phyloP scores from a whole-genome alignment of 2,329 filamentous ascomycete species.

The Rugonectria rugulosa region DNA sequence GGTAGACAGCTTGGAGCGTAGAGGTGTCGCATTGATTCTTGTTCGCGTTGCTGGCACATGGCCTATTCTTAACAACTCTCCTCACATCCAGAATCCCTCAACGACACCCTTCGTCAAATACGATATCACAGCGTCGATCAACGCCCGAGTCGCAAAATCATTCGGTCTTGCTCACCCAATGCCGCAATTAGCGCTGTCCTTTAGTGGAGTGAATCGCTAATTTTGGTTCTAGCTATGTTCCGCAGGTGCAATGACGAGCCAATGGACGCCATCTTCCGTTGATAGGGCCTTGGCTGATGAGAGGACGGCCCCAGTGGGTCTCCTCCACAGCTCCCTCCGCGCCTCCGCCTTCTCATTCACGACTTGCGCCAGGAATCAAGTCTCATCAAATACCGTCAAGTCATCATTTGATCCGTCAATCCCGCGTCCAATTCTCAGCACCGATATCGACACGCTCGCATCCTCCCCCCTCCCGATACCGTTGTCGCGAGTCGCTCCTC shows the following conservation, averaged over 20 bases:
- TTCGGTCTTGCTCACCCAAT: background rate
- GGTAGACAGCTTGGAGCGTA: no score
- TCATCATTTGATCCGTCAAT: constrained; percentile 8
- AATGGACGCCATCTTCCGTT: constrained; percentile 10
- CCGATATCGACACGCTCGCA: background rate
- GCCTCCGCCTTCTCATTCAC: constrained; percentile 15
- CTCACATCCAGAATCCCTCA: no score
- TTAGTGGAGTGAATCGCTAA: constrained; percentile 2
- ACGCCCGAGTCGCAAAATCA: no score
- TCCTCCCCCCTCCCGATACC: background rate
- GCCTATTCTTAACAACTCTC: no score
- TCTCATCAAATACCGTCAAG: background rate
- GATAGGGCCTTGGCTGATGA: constrained; percentile 17
- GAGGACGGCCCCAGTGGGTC: constrained; percentile 1
- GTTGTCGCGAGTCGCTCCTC: background rate
- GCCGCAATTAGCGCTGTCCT: background rate
- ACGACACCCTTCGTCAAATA: no score
- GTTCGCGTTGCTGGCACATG: no score
- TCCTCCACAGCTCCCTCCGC: constrained; percentile 21
- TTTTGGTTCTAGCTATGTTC: constrained; percentile 8
- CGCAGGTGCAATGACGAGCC: constrained; percentile 16
- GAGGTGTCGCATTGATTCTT: no score
- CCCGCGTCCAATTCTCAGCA: background rate
- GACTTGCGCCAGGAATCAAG: constrained; percentile 7
- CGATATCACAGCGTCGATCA: no score